Percentiles rank a stretch among this genome's conserved stretches.
Conservation (phyloP, 495 filamentous ascomycete species). For the Cudoniella acicularis region DNA sequence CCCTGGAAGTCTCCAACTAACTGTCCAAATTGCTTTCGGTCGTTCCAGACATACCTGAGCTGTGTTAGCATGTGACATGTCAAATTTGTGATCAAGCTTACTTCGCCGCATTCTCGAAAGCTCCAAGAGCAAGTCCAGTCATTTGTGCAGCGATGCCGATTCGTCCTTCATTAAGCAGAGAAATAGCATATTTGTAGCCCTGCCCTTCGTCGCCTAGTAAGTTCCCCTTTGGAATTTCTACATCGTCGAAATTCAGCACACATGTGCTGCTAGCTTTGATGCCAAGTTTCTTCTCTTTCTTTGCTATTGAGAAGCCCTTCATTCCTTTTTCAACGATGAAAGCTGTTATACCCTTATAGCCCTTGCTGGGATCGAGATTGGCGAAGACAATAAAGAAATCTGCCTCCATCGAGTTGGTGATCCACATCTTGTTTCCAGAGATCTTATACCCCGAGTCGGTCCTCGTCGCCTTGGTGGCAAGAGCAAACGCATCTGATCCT, state of each 20-base stretch:
- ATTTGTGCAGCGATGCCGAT: slow-evolving; percentile 99
- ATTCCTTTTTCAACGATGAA: slow-evolving; percentile 91
- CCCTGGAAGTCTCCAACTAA: slow-evolving; percentile 94
- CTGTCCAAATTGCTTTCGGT: slow-evolving; percentile 94
- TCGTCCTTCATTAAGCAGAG: slow-evolving; percentile 92
- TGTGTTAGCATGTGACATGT: slow-evolving; percentile 1
- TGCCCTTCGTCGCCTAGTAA: slow-evolving; percentile 83
- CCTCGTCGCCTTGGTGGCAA: slow-evolving; percentile 80
- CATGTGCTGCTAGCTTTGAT: slow-evolving; percentile 95
- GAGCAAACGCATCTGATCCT: slow-evolving; percentile 92
- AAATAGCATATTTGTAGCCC: slow-evolving; percentile 97
- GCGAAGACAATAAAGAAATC: slow-evolving; percentile 97
- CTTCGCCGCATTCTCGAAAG: slow-evolving; percentile 92
- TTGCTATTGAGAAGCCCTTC: slow-evolving; percentile 89
- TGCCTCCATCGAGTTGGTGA: slow-evolving; percentile 93
- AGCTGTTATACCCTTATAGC: slow-evolving; percentile 93
- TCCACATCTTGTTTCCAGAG: slow-evolving; percentile 98
- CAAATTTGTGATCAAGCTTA: slow-evolving; percentile 35
- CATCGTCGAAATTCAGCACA: slow-evolving; percentile 96
- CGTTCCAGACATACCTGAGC: slow-evolving; percentile 85
- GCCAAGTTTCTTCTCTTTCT: slow-evolving; percentile 99
- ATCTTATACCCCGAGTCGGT: slow-evolving; percentile 77
- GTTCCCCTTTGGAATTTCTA: slow-evolving; percentile 82
- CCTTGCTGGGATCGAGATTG: slow-evolving; percentile 82
- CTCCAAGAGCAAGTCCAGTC: slow-evolving; percentile 93